Conservation (phyloP, 768 basidiomycete species). For the Pisolithus sp. region DNA sequence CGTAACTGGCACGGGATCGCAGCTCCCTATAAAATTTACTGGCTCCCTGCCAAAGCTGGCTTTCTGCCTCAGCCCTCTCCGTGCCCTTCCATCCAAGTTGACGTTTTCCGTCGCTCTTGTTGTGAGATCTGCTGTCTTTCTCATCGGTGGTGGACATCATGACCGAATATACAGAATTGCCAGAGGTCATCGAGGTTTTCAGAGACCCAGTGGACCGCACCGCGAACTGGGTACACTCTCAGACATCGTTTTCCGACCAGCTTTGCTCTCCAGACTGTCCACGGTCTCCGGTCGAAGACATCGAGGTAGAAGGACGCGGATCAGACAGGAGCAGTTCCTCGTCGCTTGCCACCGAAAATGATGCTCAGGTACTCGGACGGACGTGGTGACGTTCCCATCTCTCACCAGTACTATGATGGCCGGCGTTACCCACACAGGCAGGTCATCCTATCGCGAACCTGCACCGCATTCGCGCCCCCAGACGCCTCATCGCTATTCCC, state of each 20-base stretch:
- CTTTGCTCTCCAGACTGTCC: constrained; percentile 56
- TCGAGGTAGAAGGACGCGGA: constrained; percentile 30
- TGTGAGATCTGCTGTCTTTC: constrained; percentile 1
- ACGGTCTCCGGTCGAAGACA: constrained; percentile 38
- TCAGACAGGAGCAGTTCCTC: constrained; percentile 38
- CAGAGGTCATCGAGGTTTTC: constrained; percentile 53
- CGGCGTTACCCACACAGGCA: constrained; percentile 12
- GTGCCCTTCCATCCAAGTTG: neutral
- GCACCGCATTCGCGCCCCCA: constrained; percentile 22
- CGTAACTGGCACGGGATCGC: constrained; percentile 21
- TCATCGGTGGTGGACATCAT: constrained; percentile 26
- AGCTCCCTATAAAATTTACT: constrained; percentile 20
- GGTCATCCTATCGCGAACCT: constrained; percentile 17
- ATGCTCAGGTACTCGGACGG: constrained; percentile 63
- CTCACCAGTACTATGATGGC: constrained; percentile 34
- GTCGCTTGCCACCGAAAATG: constrained; percentile 65
- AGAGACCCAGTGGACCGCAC: constrained; percentile 58
- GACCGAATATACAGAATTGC: constrained; percentile 60
- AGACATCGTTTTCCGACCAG: constrained; percentile 27
- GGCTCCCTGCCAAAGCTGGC: neutral
- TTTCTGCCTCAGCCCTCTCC: constrained; percentile 6
- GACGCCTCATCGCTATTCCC: constrained; percentile 24
- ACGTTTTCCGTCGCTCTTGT: neutral
- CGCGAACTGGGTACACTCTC: constrained; percentile 54
- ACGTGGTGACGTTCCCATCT: constrained; percentile 56